phyloP scores from a whole-genome alignment of 768 basidiomycete species.

The Hygrocybe coccinea region DNA sequence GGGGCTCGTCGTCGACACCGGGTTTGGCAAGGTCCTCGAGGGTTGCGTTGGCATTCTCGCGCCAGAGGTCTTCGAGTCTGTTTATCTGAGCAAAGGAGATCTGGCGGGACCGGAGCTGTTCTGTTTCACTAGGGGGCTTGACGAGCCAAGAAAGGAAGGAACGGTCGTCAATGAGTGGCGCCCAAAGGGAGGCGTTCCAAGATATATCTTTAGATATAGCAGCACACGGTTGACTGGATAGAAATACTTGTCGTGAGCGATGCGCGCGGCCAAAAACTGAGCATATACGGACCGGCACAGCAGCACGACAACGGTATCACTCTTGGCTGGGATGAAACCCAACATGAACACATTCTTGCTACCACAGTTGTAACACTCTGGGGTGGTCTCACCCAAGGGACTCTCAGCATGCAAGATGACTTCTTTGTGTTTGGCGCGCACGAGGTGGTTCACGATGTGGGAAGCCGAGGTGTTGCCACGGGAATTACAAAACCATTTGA shows the following conservation, averaged over 20 bases:
- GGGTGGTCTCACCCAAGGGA: constrained; percentile 93
- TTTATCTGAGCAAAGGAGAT: constrained; percentile 97
- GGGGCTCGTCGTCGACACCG: constrained; percentile 96
- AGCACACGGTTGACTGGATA: constrained; percentile 87
- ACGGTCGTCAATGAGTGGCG: constrained; percentile 96
- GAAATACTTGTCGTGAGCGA: constrained; percentile 2
- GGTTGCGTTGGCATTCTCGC: constrained; percentile 90
- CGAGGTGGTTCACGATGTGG: constrained; percentile 98
- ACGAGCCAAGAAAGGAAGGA: constrained; percentile 99
- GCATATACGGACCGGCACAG: constrained; percentile 73
- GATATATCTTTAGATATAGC: constrained; percentile 96
- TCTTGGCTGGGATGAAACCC: constrained; percentile 98
- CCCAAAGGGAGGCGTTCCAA: constrained; percentile 98
- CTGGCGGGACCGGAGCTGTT: constrained; percentile 93
- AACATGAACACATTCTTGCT: constrained; percentile 99
- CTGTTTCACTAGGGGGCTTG: constrained; percentile 93
- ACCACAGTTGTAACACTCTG: constrained; percentile 98
- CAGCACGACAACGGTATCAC: constrained; percentile 96
- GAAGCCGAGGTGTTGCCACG: constrained; percentile 97
- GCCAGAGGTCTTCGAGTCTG: constrained; percentile 95
- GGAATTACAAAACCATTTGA: constrained; percentile 99
- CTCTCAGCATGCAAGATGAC: constrained; percentile 94
- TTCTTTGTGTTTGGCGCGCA: constrained; percentile 98
- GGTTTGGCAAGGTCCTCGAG: constrained; percentile 97
- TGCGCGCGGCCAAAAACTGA: constrained; percentile 15